Percentiles rank a stretch among this genome's conserved stretches.
phyloP scores from a whole-genome alignment of 2,329 filamentous ascomycete species.

The Talaromyces amestolkiae region DNA sequence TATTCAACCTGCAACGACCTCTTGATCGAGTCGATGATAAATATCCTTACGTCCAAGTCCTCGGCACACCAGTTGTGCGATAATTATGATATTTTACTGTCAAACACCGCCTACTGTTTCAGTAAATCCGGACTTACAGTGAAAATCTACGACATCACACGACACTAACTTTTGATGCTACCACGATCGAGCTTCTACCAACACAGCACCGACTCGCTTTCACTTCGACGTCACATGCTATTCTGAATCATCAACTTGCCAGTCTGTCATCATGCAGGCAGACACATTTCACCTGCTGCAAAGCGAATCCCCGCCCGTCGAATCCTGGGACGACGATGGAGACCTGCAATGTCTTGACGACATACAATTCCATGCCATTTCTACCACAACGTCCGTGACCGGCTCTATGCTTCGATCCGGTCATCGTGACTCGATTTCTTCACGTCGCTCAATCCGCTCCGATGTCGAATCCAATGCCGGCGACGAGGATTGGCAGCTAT shows the following conservation, averaged over 20 bases:
- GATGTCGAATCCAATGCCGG: conserved; percentile 73
- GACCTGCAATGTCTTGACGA: conserved; percentile 49
- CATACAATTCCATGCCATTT: conserved; percentile 45
- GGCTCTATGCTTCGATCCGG: conserved; percentile 42
- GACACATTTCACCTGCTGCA: conserved; percentile 34
- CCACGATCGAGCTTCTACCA: not conserved
- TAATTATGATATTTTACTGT: conserved; percentile 1
- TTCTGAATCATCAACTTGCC: not conserved
- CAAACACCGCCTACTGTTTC: not conserved
- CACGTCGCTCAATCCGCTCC: conserved; percentile 75
- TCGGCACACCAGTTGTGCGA: not conserved
- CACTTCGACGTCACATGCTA: conserved; percentile 3
- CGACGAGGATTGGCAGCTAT: conserved; percentile 85
- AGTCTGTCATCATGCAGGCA: conserved; percentile 37
- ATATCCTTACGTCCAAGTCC: not conserved
- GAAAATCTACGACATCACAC: conserved; percentile 8
- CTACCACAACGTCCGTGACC: conserved; percentile 46
- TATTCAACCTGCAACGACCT: not conserved
- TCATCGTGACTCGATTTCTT: conserved; percentile 75
- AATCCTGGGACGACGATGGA: conserved; percentile 51
- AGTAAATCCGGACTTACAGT: not conserved
- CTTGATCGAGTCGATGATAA: conserved; percentile 6
- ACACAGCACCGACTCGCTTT: not conserved
- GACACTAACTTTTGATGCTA: conserved; percentile 1
- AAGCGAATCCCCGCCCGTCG: conserved; percentile 38